Evolutionary conservation across 2,329 filamentous ascomycete species (phyloP), one percentile per base, ranked within the genome.

Genomic region (Cladophialophora psammophila): DNA sequence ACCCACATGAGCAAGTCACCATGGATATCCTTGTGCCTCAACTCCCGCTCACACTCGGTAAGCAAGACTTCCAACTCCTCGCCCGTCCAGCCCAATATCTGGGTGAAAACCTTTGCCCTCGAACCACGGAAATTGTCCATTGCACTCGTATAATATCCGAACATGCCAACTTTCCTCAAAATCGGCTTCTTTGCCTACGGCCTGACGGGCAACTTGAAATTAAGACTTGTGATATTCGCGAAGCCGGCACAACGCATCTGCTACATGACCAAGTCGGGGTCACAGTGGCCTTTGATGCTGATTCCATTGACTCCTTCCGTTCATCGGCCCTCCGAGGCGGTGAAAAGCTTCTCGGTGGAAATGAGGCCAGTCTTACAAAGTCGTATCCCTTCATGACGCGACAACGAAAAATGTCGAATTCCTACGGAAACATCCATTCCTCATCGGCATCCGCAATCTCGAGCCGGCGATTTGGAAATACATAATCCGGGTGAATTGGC

Each of bases 131-230:
- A 53, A 8, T 67, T 70, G 36, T 74, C 72, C 64, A 75, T 65
- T 40, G 1, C 12, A 53, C 70, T 67, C 34, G 72, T 54, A n/a
- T 63, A 58, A n/a, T 63, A 58, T 20, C 72, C 72, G 69, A 71
- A 75, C 38, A 68, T 60, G 6, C 66, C 76, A 2, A 74, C 66
- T 31, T 75, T 72, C 38, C 76, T 75, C 34, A 76, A 61, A 9
- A 63, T 68, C 3, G 65, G 65, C 48, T 77, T 71, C 62, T 74
- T 76, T 5, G 76, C 72, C 75, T 76, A 78, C 7, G 70, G 69
- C 6, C 74, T 75, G 32, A 75, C 13, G 36, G 36, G 36, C 36
- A 40, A 40, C 38, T 40, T 40, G 38, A 40, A 40, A 40, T 12
- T 40, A 10, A 40, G 8, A 5, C 38, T 40, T 12, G 38, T 40